Evolutionary conservation across 2,329 filamentous ascomycete species (phyloP).

Genomic region (Alternaria brassicicola): DNA sequence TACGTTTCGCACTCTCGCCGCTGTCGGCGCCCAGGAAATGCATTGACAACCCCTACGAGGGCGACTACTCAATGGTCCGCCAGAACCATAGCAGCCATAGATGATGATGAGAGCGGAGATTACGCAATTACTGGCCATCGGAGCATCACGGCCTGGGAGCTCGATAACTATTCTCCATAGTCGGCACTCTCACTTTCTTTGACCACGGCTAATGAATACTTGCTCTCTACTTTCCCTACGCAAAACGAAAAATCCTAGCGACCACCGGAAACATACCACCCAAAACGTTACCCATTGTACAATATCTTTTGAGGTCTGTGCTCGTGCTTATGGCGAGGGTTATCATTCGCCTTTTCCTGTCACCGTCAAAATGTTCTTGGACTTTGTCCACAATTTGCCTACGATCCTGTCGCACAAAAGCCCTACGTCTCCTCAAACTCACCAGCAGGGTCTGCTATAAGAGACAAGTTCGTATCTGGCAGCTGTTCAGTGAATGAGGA

Average conservation of each 20-base stretch:
- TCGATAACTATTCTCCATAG: neutral
- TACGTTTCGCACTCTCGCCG: conserved; percentile 23
- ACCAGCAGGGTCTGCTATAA: too few relatives aligned
- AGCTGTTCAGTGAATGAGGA: neutral
- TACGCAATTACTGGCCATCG: conserved; percentile 9
- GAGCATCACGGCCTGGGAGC: neutral
- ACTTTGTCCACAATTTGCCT: neutral
- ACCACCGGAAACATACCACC: neutral
- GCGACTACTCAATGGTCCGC: conserved; percentile 49
- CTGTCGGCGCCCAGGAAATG: conserved; percentile 18
- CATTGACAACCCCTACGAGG: conserved; percentile 18
- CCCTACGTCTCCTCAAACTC: too few relatives aligned
- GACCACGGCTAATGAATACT: neutral
- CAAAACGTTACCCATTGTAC: neutral
- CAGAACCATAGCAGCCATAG: conserved; percentile 39
- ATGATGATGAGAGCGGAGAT: conserved; percentile 32
- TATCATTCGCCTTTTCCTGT: neutral
- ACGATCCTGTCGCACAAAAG: neutral
- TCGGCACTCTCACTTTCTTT: neutral
- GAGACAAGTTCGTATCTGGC: neutral
- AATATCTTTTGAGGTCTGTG: neutral
- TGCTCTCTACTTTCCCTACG: neutral
- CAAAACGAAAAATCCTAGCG: neutral
- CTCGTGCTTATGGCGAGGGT: neutral
- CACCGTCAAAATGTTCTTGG: neutral